These are phyloP conservation scores for Hypoxylon fuscum DNA, from an alignment of 495 filamentous ascomycete species.

Conservation along the genomic window DNA sequence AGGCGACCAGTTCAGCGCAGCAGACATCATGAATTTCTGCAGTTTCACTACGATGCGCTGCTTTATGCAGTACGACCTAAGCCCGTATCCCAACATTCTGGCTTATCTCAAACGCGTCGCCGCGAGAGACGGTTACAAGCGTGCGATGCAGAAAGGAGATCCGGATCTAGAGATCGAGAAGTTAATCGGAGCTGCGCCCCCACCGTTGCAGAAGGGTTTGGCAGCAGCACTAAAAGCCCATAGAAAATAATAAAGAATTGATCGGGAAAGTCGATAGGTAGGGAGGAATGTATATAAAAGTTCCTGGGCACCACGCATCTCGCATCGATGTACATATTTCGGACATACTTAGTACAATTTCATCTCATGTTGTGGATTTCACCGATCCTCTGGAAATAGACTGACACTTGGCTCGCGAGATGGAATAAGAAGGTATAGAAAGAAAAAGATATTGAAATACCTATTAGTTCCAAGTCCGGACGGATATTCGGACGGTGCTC, in stretches of 20 bases:
- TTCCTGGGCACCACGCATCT: neutral
- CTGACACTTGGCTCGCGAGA: no score
- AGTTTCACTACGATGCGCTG: conserved; percentile 64
- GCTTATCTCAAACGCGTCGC: conserved; percentile 56
- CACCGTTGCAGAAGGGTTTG: conserved; percentile 19
- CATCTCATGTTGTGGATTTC: neutral
- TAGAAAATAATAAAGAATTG: no score
- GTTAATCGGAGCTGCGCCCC: conserved; percentile 25
- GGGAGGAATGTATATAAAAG: neutral
- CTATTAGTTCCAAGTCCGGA: no score
- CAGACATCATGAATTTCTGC: conserved; percentile 68
- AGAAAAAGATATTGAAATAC: no score
- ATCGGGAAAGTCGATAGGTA: neutral
- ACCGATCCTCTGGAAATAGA: no score
- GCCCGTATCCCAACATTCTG: conserved; percentile 53
- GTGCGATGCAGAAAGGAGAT: conserved; percentile 58
- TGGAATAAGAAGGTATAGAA: no score
- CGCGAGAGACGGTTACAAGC: conserved; percentile 52
- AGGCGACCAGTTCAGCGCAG: conserved; percentile 66
- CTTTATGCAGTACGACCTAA: conserved; percentile 56
- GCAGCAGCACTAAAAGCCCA: conserved; percentile 14
- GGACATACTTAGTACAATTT: neutral
- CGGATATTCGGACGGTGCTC: no score
- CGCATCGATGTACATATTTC: neutral
- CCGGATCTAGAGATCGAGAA: conserved; percentile 45